These are phyloP conservation scores for Rhodotorula sp. DNA, from an alignment of 1,284 basidiomycete species.

Conservation along the genomic window DNA sequence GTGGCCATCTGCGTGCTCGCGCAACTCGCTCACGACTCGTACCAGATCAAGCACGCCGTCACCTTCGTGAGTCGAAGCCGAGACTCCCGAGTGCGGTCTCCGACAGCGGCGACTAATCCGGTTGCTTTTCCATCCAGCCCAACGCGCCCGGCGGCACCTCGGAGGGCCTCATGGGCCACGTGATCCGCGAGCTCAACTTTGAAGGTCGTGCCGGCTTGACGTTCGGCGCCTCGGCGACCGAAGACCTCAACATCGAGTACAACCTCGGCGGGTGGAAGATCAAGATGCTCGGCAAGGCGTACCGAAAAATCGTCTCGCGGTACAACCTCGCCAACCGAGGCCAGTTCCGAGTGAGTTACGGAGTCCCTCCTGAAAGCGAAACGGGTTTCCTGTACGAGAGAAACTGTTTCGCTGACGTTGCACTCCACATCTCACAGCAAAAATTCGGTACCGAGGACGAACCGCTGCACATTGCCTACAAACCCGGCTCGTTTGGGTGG, in stretches of 20 bases:
- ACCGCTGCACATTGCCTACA: conserved; percentile 30
- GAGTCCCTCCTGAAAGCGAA: no score
- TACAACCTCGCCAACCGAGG: conserved; percentile 24
- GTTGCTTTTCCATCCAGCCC: conserved; percentile 14
- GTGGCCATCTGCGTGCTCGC: conserved; percentile 38
- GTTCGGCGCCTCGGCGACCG: conserved; percentile 31
- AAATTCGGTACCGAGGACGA: conserved; percentile 36
- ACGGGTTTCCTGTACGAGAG: no score
- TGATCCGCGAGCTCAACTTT: conserved; percentile 35
- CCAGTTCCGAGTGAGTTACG: conserved; percentile 26
- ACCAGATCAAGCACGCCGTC: conserved; percentile 37
- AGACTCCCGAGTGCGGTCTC: not conserved
- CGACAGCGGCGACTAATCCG: not conserved
- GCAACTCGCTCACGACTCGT: conserved; percentile 26
- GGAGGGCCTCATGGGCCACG: conserved; percentile 29
- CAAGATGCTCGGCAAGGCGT: conserved; percentile 26
- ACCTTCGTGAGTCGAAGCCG: conserved; percentile 18
- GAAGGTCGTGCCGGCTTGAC: conserved; percentile 28
- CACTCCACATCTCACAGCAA: no score
- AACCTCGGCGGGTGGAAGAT: conserved; percentile 31
- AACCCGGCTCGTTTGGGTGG: conserved; percentile 20
- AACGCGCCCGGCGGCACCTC: conserved; percentile 33
- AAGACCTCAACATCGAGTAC: conserved; percentile 19
- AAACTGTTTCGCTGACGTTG: no score
- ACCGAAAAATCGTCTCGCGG: conserved; percentile 22